Base-by-base conservation (phyloP, 2,329 filamentous ascomycete species). In the Samsoniella hepiali region DNA sequence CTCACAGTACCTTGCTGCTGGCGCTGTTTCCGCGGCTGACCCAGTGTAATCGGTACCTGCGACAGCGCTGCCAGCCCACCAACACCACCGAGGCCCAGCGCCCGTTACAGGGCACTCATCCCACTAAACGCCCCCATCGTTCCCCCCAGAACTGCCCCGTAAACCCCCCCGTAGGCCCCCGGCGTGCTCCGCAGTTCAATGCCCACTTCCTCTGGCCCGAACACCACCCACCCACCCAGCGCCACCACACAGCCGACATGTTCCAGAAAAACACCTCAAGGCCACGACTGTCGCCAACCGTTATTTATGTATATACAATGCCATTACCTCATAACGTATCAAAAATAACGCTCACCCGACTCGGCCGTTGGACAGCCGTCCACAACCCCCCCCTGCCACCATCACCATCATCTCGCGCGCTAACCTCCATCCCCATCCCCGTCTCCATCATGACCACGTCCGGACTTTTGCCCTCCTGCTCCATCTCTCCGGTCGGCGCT, bases 121-220 rank as follows among this genome's bases (percentile, higher is more conserved):
- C 42, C 38, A n/a, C 44, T 27, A 55, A 42, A 47, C 5, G 11
- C 17, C 40, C 29, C 56, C 29, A 58, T 34, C 29, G 29, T 36
- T n/a, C 5, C 42, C 56, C 56, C 45, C 57, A 22, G 15, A 31
- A 29, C 29, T 42, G 27, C 47, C 58, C 55, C 57, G 34, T 49
- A 36, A 22, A 15, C 22, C 42, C n/a, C 31, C 49, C 58, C 42
- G 31, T 56, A 62, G 62, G 62, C 49, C 56, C 56, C 40, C 62
- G 56, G 55, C 62, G 62, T 59, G 62, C 62, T 63, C 62, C 62
- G 62, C 56, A 53, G 38, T 40, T 1, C n/a, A 11, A 34, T 42
- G 38, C 29, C 44, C 60, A 62, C 60, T 63, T 59, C 62, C 62
- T 58, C 62, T 63, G n/a, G 40, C 62, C 62, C 62, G 62, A 56